These are phyloP conservation scores for Oidiodendron maius DNA, from an alignment of 495 filamentous ascomycete species.

Conservation along the genomic window DNA sequence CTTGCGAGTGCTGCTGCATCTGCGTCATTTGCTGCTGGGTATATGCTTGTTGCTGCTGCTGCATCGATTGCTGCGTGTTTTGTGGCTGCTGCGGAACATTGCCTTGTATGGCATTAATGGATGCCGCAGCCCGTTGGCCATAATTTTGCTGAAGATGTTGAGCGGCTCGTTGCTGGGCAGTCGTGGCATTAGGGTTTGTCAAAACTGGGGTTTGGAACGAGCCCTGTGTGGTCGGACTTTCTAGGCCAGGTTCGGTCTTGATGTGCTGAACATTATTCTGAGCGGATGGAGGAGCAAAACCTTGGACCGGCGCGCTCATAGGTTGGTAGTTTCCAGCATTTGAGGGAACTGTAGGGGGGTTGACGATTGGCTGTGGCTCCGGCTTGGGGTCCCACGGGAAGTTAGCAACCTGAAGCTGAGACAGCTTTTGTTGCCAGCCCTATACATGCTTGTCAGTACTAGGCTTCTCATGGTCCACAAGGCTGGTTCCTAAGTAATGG, in stretches of 20 bases:
- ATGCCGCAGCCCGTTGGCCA: conserved; percentile 62
- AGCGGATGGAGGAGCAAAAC: conserved; percentile 1
- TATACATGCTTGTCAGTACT: conserved; percentile 29
- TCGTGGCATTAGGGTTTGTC: conserved; percentile 19
- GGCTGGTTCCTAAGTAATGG: neutral
- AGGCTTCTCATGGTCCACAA: neutral
- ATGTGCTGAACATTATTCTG: conserved; percentile 37
- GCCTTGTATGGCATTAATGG: conserved; percentile 57
- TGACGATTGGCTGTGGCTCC: conserved; percentile 34
- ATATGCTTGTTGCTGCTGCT: conserved; percentile 8
- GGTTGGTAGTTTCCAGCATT: conserved; percentile 33
- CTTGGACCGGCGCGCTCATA: conserved; percentile 15
- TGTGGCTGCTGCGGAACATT: conserved; percentile 11
- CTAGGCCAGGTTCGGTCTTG: conserved; percentile 68
- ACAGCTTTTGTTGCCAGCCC: conserved; percentile 91
- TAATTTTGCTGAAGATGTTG: conserved; percentile 63
- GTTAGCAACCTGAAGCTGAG: conserved; percentile 69
- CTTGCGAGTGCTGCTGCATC: conserved; percentile 25
- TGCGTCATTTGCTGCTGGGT: conserved; percentile 27
- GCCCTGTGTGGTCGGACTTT: conserved; percentile 31
- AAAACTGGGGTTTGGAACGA: conserved; percentile 20
- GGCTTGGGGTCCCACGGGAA: conserved; percentile 94
- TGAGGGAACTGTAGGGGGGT: conserved; percentile 53
- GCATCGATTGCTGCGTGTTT: conserved; percentile 3
- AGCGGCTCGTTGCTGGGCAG: conserved; percentile 61